Base-by-base conservation (phyloP, 805 yeast genomes). In the Lachancea waltii region DNA sequence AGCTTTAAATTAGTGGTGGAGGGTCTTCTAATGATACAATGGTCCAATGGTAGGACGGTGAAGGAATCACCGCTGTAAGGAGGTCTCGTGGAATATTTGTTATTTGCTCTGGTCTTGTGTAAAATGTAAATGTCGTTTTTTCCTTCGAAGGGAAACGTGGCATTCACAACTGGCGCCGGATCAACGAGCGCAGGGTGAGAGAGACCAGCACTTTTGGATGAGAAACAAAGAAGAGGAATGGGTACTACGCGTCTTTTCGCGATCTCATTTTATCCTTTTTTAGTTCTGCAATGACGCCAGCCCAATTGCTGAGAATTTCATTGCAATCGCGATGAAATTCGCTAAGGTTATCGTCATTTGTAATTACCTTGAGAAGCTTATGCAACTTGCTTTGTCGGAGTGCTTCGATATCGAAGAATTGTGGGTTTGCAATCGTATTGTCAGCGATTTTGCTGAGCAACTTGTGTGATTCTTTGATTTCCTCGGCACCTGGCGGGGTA, bases 361-460 rank as follows among this genome's bases (percentile, higher is more conserved):
- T 42, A 7, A 59, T 57, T 4, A 54, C 59, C 45, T 51, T 56
- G 21, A 59, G 42, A 25, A 59, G 38, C 39, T 59, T 59, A 34
- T 58, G 59, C 30, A 59, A 30, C 43, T 59, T 59, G 37, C 56
- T 52, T 34, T 45, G 47, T 30, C 53, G 42, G 14, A 59, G 42
- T 6, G 62, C 51, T 7, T 51, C 49, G 3, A 54, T n/a, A 38
- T 58, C 62, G 35, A 59, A 59, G 35, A 58, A 56, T 10, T 53
- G 49, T 5, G 58, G 58, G 6, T 49, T 45, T 13, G 45, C 45
- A n/a, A 45, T 45, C 21, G 48, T 21, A 36, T 54, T 57, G 7
- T 51, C 56, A 13, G 36, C 35, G 10, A 59, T 56, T 37, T 49
- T 56, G 17, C 40, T 38, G 13, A 59, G 42, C 31, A 58, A 40